Base-by-base conservation (phyloP, 148 eudicot genomes). In the Arbutus unedo region DNA sequence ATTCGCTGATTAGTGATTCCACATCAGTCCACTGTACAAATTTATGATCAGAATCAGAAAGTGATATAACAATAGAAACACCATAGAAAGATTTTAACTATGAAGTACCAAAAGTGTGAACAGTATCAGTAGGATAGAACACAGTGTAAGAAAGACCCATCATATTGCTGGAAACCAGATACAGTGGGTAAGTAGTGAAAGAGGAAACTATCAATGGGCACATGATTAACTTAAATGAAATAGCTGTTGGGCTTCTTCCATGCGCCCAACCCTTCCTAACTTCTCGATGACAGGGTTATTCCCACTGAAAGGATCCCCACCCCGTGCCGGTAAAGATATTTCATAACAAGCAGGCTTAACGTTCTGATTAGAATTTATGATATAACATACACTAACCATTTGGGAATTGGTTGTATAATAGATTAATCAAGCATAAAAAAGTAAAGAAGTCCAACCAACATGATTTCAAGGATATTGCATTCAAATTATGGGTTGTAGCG, bases 1-100 rank as follows among this genome's bases (percentile, higher is more conserved):
- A 83, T 87, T 93, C 94, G 89, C 92, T 87, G 54, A 94, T 88
- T 80, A 96, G 97, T 19, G 89, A 85, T 78, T 94, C 98, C 71
- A 94, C 97, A 59, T 96, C 99, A 66, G 88, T 78, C 99, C 99
- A 96, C 99, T 96, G 90, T 67, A 76, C 71, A 83, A 79, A 50
- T 81, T 60, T 18, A 82, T 7, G 75, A 16, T 77, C 41, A 86
- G 66, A 62, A 18, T 6, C 55, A 82, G 71, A 77, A 60, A 64
- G 70, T 64, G 68, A 43, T 25, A 45, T 31, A 44, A 59, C 84
- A 11, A 76, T 38, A 41, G 31, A 25, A 78, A 78, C 70, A 57
- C 56, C 60, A 77, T 41, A 79, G 38, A 75, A 23, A 21, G 19
- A 81, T 45, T 62, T 62, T 0, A 62, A 62, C 41, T 62, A 62